Percentiles rank a stretch among this genome's conserved stretches.
Conservation (phyloP, 2,329 filamentous ascomycete species). For the Fusarium secorum region DNA sequence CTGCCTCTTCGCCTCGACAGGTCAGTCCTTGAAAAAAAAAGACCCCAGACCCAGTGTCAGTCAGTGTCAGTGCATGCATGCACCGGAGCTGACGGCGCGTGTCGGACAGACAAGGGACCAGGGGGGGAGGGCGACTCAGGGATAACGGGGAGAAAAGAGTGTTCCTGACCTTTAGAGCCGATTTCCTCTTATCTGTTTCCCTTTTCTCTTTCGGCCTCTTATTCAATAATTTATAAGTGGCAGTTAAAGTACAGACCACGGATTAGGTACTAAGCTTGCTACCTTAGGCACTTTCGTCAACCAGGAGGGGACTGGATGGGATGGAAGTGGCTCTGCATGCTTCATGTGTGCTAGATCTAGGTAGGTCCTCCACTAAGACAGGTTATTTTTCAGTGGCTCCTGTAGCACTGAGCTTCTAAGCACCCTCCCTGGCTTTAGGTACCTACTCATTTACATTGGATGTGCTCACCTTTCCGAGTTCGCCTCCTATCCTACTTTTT, state of each 20-base stretch:
- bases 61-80: conserved; percentile 31
- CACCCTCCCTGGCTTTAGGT: neutral
- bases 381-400: conserved; percentile 2
- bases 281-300: neutral
- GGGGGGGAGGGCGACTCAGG: conserved; percentile 12
- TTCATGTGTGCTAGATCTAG: neutral
- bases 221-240: neutral
- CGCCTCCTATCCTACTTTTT: conserved; percentile 3
- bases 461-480: neutral
- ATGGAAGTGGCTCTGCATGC: neutral
- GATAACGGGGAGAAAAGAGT: conserved; percentile 7
- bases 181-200: neutral
- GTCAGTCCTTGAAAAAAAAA: conserved; percentile 13
- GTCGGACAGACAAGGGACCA: conserved; percentile 36
- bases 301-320: neutral
- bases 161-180: neutral
- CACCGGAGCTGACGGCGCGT: conserved; percentile 36
- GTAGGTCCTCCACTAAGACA: neutral
- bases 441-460: neutral
- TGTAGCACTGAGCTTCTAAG: conserved; percentile 8
- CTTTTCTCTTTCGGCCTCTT: neutral
- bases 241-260: neutral
- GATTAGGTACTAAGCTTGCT: neutral
- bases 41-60: conserved; percentile 17
- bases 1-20: conserved; percentile 12